Base-by-base conservation (phyloP, 169 alveolate species). In the Cryptosporidium sp. region DNA sequence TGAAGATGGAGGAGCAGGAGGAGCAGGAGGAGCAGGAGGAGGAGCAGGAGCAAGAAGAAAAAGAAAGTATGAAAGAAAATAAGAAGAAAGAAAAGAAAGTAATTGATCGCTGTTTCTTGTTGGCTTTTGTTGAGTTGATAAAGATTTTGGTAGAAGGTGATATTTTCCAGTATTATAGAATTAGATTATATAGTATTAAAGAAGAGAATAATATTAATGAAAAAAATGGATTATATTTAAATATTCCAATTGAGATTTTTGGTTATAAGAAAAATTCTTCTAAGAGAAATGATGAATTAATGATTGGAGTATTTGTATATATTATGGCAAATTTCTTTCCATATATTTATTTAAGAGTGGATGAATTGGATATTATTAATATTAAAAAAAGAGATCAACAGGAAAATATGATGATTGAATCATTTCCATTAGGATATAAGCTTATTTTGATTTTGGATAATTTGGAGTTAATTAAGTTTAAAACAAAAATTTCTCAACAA, bases 171-270 rank as follows among this genome's bases (percentile, higher is more conserved):
- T 2, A 42, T 12, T 70, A 45, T 16, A 51, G 33, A 14, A 37
- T 39, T 9, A 44, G 16, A 12, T 33, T 52, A 33, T 52, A 44
- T 35, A 26, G 58, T 10, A 2, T 56, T 31, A 39, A 21, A 5
- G 14, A 52, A 0, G 58, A 56, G 35, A 18, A 35, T 3, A 18
- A 16, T 0, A 5, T 56, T 18, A 10, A n/a, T 35, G 7, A 73
- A 0, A 26, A 8, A 10, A 26, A 16, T 48, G 44, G 31, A 0
- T 16, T 10, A 16, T 8, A 29, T 4, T 71, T 71, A 8, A 35
- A 29, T 12, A 31, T 73, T 33, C 86, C 86, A n/a, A 26, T 73
- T 21, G 70, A 51, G 62, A 12, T 73, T 21, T 73, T 73, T 51
- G 86, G 70, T 7, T 33, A 29, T 31, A 37, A 16, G 5, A 56